phyloP scores from a whole-genome alignment of 495 filamentous ascomycete species.

The Penicillium maclennaniae region DNA sequence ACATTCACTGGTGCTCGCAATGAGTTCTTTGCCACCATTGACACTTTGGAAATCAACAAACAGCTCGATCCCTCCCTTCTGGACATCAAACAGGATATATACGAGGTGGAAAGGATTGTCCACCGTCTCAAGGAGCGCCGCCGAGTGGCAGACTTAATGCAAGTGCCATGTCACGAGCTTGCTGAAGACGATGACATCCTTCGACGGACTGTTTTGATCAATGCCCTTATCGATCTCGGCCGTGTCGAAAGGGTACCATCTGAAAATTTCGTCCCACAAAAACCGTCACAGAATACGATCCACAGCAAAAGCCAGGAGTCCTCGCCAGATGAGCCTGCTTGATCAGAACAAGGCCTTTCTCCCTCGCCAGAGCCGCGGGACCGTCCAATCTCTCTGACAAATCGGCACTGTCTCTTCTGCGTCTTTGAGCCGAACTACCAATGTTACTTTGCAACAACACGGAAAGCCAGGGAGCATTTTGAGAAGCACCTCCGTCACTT shows the following conservation, averaged over 20 bases:
- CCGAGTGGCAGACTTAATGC: background rate
- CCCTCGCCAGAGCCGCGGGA: background rate
- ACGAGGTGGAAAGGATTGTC: background rate
- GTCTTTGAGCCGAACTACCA: conserved; percentile 5
- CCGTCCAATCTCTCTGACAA: conserved; percentile 5
- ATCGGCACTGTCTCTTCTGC: conserved; percentile 5
- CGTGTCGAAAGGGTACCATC: conserved; percentile 1
- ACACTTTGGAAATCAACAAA: conserved; percentile 1
- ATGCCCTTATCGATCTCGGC: background rate
- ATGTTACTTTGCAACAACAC: background rate
- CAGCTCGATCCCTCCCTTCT: conserved; percentile 1
- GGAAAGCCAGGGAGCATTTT: conserved; percentile 4
- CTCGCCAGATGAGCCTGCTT: background rate
- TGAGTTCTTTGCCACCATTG: background rate
- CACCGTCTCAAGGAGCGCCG: background rate
- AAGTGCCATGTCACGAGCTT: background rate
- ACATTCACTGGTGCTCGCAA: background rate
- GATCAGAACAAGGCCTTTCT: conserved; percentile 1
- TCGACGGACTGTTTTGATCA: background rate
- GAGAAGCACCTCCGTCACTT: conserved; percentile 1
- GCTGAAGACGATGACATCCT: background rate
- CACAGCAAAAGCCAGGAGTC: background rate
- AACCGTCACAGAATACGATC: background rate
- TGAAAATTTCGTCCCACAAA: background rate
- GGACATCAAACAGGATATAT: background rate